These are phyloP conservation scores for Pseudocercospora ulei DNA, from an alignment of 2,329 filamentous ascomycete species.

Conservation along the genomic window DNA sequence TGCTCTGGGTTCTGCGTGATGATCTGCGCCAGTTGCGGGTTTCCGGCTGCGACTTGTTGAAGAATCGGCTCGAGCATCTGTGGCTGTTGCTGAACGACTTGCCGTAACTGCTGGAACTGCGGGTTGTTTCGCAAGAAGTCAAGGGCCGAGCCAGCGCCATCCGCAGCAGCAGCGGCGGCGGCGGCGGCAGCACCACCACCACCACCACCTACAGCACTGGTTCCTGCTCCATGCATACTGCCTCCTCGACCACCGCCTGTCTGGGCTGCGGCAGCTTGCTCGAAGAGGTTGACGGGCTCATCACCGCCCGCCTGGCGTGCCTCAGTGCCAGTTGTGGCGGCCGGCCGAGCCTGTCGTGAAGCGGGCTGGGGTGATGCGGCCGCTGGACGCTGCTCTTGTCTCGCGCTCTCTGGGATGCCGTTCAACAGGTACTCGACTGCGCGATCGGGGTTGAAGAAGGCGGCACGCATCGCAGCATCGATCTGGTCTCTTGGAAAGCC, in stretches of 20 bases:
- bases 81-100: slow-evolving; percentile 93
- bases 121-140: slow-evolving; percentile 92
- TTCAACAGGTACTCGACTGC: slow-evolving; percentile 91
- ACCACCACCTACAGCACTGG: slow-evolving; percentile 37
- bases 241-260: slow-evolving; percentile 38
- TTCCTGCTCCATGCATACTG: slow-evolving; percentile 38
- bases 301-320: slow-evolving; percentile 67
- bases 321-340: slow-evolving; percentile 44
- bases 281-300: slow-evolving; percentile 76
- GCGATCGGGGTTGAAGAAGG: slow-evolving; percentile 92
- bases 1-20: slow-evolving; percentile 88
- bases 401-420: slow-evolving; percentile 78
- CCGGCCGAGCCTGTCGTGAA: slow-evolving; percentile 30
- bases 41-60: slow-evolving; percentile 88
- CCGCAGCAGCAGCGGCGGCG: slow-evolving; percentile 29
- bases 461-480: slow-evolving; percentile 87
- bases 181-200: slow-evolving; percentile 36
- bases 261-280: slow-evolving; percentile 47
- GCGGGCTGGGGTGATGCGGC: slow-evolving; percentile 33
- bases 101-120: slow-evolving; percentile 94
- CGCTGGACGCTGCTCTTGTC: slow-evolving; percentile 56
- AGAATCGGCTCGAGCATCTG: slow-evolving; percentile 98
- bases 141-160: slow-evolving; percentile 54
- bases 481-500: slow-evolving; percentile 83
- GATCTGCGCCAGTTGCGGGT: slow-evolving; percentile 84